Evolutionary conservation across 306 rosid genomes (phyloP).

Genomic region (Herpetospermum pedunculosum): DNA sequence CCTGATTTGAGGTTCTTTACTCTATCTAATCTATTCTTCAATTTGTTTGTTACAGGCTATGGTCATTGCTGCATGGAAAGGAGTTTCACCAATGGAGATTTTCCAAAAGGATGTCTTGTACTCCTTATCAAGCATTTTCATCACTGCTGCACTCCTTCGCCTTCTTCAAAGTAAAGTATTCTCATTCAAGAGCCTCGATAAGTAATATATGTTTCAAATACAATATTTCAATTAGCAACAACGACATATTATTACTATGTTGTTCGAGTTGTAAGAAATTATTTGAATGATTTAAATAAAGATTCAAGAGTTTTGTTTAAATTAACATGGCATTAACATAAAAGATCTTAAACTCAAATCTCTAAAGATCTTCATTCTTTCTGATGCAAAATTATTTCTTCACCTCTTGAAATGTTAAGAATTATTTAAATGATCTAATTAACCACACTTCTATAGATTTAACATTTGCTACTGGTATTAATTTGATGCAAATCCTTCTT

Average conservation of each 20-base stretch:
- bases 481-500: neutral
- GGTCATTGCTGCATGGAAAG: constrained; percentile 66
- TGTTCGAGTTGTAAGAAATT: neutral
- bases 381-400: neutral
- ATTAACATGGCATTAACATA: neutral
- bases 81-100: constrained; percentile 39
- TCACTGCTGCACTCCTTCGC: constrained; percentile 89
- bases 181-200: constrained; percentile 4
- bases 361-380: neutral
- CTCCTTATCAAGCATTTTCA: constrained; percentile 73
- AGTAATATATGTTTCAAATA: neutral
- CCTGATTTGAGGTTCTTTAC: constrained; percentile 10
- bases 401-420: neutral
- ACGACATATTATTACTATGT: neutral
- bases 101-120: constrained; percentile 50
- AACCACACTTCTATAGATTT: neutral
- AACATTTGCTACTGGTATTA: neutral
- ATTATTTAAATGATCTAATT: neutral
- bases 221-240: neutral
- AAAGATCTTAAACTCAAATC: neutral
- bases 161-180: constrained; percentile 66
- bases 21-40: constrained; percentile 11
- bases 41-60: constrained; percentile 34
- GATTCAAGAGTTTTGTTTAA: neutral
- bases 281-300: neutral